Evolutionary conservation across 805 yeast genomes (phyloP).

Genomic region (Spathaspora hagerdaliae): DNA sequence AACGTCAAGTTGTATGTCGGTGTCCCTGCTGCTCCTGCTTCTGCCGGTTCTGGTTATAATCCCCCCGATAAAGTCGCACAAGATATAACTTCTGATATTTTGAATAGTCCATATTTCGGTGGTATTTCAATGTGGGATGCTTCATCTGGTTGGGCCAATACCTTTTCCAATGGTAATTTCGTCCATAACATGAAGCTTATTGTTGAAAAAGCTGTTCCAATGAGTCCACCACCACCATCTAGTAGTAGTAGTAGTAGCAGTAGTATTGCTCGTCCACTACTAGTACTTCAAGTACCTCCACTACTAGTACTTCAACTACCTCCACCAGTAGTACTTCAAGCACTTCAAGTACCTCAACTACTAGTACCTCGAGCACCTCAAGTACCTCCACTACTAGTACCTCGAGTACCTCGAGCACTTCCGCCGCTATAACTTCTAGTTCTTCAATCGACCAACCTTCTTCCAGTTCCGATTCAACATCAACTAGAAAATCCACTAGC

Average conservation of each 20-base stretch:
- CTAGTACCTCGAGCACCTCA: background rate
- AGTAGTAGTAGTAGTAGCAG: constrained; percentile 3
- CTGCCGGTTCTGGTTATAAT: constrained; percentile 34
- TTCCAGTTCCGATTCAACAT: background rate
- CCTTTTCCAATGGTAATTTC: constrained; percentile 17
- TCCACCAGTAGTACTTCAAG: constrained; percentile 1
- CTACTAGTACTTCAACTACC: constrained; percentile 4
- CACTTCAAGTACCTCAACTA: background rate
- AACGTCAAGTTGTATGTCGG: constrained; percentile 30
- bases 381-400: background rate
- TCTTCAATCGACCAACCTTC: background rate
- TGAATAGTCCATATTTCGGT: constrained; percentile 40
- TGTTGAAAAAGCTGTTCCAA: constrained; percentile 20
- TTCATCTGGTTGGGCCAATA: constrained; percentile 41
- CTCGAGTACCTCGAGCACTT: background rate
- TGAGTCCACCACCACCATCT: constrained; percentile 2
- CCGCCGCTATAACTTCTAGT: background rate
- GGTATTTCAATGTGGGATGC: constrained; percentile 89
- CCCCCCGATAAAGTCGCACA: constrained; percentile 15
- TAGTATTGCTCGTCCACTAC: constrained; percentile 4
- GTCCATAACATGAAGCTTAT: constrained; percentile 39
- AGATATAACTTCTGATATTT: constrained; percentile 12
- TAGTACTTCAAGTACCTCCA: constrained; percentile 3
- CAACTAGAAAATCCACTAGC: background rate
- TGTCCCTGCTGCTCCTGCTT: constrained; percentile 27